Base-by-base conservation (phyloP, 306 rosid genomes). In the Quercus suber region DNA sequence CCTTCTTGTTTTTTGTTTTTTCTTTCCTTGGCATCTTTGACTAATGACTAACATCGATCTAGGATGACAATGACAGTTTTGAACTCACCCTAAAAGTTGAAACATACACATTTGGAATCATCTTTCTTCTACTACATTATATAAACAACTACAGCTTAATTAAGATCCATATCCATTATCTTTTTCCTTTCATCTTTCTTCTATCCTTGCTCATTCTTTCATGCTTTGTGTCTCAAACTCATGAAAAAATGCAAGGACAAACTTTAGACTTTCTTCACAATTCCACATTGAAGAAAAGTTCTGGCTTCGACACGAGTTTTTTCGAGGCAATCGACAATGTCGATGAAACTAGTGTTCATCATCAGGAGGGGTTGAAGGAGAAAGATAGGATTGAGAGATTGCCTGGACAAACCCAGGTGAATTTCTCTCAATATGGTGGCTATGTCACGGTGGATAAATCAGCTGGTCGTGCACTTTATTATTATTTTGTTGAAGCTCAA, bases 391-490 rank as follows among this genome's bases (percentile, higher is more conserved):
- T 92, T 60, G 45, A 10, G 10, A 86, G 71, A 13, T 83, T 91
- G 67, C 99, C 99, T 0, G 98, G 99, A 30, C 99, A 95, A 14
- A 94, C 97, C 1, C 67, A 4, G 3, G 97, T 88, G 71, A 80
- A 57, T 0, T 86, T 95, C 69, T 79, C 93, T 55, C 98, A 95
- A 49, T 95, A 84, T 78, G 99, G 97, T 58, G 99, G 99, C 3
- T 95, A 93, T 75, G 89, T 95, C 5, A 93, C 94, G 2, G 80
- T 95, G 7, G 84, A 95, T 69, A 78, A 84, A 68, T 5, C 68
- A 3, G 89, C 92, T 41, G 99, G 98, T 0, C 89, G 93, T 20
- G 94, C 99, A 1, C 77, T 89, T 21, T 95, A 84, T 43, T 95
- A 95, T 70, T 95, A 93, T 45, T 91, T 95, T 73, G 93, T 73